phyloP scores from a whole-genome alignment of 495 filamentous ascomycete species.

The Xylaria acuta region DNA sequence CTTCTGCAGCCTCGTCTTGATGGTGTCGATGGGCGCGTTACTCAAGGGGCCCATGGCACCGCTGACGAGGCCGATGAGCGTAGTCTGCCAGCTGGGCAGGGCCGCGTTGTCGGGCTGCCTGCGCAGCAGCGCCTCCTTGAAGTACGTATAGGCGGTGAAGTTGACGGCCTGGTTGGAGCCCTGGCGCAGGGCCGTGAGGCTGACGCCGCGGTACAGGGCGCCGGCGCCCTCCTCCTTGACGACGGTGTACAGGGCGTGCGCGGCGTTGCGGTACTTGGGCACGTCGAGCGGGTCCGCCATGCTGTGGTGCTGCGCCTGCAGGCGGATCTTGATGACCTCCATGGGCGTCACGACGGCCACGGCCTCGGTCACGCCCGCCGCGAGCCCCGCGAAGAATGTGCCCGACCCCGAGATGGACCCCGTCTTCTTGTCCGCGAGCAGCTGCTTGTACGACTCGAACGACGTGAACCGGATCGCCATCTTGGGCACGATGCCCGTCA shows the following conservation, averaged over 20 bases:
- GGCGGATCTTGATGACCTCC: constrained; percentile 98
- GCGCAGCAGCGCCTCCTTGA: constrained; percentile 77
- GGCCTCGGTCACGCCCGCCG: constrained; percentile 93
- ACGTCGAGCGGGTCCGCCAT: constrained; percentile 91
- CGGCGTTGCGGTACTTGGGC: constrained; percentile 96
- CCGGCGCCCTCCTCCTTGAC: constrained; percentile 87
- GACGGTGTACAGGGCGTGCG: constrained; percentile 93
- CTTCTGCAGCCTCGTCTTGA: constrained; percentile 96
- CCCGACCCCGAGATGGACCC: constrained; percentile 71
- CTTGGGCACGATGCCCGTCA: constrained; percentile 97
- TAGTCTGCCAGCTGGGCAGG: constrained; percentile 88
- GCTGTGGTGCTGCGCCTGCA: constrained; percentile 95
- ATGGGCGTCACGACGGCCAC: constrained; percentile 96
- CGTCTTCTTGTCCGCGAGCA: constrained; percentile 74
- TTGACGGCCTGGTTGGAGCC: constrained; percentile 98
- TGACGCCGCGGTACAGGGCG: constrained; percentile 89
- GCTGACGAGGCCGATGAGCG: constrained; percentile 85
- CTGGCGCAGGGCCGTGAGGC: constrained; percentile 89
- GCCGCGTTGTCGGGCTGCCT: constrained; percentile 64
- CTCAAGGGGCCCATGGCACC: constrained; percentile 95
- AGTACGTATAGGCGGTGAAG: constrained; percentile 96
- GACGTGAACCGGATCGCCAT: constrained; percentile 99
- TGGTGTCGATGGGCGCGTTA: constrained; percentile 98
- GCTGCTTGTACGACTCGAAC: constrained; percentile 92
- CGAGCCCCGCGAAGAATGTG: constrained; percentile 90